Conservation (phyloP, 2,329 filamentous ascomycete genomes). For the Xylaria hypoxylon region DNA sequence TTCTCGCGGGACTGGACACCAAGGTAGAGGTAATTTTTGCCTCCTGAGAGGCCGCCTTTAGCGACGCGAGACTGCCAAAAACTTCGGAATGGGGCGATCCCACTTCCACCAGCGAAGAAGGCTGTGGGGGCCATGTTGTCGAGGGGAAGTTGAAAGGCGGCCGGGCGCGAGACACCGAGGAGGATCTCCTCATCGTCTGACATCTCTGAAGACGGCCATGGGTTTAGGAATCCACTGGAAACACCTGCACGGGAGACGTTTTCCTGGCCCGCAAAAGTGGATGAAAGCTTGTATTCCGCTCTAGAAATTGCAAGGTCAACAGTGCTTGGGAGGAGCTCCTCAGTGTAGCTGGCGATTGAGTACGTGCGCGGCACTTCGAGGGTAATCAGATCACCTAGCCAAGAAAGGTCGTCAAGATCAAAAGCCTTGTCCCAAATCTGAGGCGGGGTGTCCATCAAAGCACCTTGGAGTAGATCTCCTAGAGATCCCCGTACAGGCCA, state of each 20-base stretch:
- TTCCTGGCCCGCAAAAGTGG: conserved; percentile 54
- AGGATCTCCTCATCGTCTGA: conserved; percentile 60
- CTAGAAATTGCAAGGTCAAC: conserved; percentile 65
- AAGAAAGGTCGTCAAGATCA: conserved; percentile 57
- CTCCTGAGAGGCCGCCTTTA: conserved; percentile 40
- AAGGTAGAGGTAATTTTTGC: conserved; percentile 58
- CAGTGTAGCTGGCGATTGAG: conserved; percentile 63
- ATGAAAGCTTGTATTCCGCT: conserved; percentile 62
- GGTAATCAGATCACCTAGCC: conserved; percentile 60
- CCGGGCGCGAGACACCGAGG: conserved; percentile 63
- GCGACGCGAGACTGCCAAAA: conserved; percentile 62
- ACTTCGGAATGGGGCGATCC: conserved; percentile 65
- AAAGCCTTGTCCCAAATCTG: conserved; percentile 65
- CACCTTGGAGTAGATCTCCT: conserved; percentile 62
- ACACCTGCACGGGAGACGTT: conserved; percentile 58
- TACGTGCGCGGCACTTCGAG: conserved; percentile 66
- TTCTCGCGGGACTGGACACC: conserved; percentile 65
- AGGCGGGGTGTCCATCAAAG: conserved; percentile 60
- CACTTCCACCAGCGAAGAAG: conserved; percentile 65
- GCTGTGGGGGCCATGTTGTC: conserved; percentile 63
- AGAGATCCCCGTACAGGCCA: conserved; percentile 65
- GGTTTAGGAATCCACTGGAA: conserved; percentile 67
- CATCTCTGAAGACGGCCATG: conserved; percentile 54
- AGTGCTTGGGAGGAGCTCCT: conserved; percentile 63
- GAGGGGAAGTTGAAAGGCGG: conserved; percentile 64